Percentiles rank a stretch among this genome's conserved stretches.
Evolutionary conservation across 495 filamentous ascomycete genomes (phyloP).

Genomic region (Lasiosphaeria miniovina): DNA sequence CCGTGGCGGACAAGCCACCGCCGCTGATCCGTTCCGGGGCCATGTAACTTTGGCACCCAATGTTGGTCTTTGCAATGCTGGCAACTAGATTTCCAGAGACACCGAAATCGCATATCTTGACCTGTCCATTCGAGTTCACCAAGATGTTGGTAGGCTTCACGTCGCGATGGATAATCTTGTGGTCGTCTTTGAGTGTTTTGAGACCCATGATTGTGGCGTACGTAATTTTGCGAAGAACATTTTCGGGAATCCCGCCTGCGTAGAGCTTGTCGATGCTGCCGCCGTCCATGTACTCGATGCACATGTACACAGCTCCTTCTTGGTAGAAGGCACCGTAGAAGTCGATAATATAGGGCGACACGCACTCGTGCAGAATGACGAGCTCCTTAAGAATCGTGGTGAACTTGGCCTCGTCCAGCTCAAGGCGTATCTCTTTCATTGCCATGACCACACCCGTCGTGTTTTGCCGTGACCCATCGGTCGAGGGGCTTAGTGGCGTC

Average conservation of each 20-base stretch:
- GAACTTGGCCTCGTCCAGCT: conserved; percentile 95
- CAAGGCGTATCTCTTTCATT: conserved; percentile 98
- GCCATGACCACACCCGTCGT: conserved; percentile 83
- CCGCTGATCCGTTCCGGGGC: conserved; percentile 92
- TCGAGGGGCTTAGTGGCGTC: conserved; percentile 19
- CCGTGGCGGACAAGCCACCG: conserved; percentile 71
- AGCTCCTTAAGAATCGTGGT: conserved; percentile 97
- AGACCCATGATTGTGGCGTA: conserved; percentile 89
- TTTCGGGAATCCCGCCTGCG: conserved; percentile 86
- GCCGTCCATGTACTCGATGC: conserved; percentile 99
- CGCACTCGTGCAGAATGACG: conserved; percentile 91
- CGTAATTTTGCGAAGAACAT: conserved; percentile 83
- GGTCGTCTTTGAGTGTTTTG: conserved; percentile 91
- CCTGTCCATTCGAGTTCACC: conserved; percentile 80
- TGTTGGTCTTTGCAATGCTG: conserved; percentile 98
- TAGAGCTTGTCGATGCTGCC: conserved; percentile 98
- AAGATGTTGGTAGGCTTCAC: conserved; percentile 99
- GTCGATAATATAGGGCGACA: conserved; percentile 94
- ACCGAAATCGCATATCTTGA: conserved; percentile 99
- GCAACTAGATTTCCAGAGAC: conserved; percentile 96
- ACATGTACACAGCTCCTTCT: conserved; percentile 98
- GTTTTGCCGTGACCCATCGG: conserved; percentile 20
- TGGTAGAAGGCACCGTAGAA: conserved; percentile 99
- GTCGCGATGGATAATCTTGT: conserved; percentile 98
- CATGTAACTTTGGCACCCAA: conserved; percentile 99